Percentiles rank a stretch among this genome's conserved stretches.
These are phyloP conservation scores for Yamadazyma takamatsuzukensis DNA, from an alignment of 805 yeast genomes.

Conservation along the genomic window DNA sequence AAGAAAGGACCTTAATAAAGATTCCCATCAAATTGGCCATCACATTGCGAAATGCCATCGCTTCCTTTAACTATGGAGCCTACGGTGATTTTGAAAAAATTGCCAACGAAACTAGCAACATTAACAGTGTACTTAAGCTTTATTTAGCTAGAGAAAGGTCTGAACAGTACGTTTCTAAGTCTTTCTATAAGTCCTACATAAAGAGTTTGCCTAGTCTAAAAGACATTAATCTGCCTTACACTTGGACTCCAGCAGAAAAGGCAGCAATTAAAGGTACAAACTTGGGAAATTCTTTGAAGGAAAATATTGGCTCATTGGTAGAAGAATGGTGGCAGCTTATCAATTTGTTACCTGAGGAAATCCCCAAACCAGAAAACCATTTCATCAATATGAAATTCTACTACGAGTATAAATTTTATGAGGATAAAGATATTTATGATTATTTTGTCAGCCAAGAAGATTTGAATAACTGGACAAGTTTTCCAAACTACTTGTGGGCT, in stretches of 20 bases:
- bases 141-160: slow-evolving; percentile 30
- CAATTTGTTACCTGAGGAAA: slow-evolving; percentile 25
- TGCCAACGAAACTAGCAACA: slow-evolving; percentile 14
- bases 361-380: slow-evolving; percentile 30
- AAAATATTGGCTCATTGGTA: slow-evolving; percentile 41
- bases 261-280: slow-evolving; percentile 64
- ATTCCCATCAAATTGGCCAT: slow-evolving; percentile 18
- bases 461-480: slow-evolving; percentile 54
- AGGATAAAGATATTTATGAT: slow-evolving; percentile 31
- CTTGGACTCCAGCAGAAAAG: slow-evolving; percentile 57
- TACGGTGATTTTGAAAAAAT: slow-evolving; percentile 8
- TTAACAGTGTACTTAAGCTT: slow-evolving; percentile 32
- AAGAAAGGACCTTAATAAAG: slow-evolving; percentile 12
- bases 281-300: slow-evolving; percentile 50
- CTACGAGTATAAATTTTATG: slow-evolving; percentile 39
- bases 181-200: slow-evolving; percentile 27
- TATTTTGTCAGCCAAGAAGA: slow-evolving; percentile 19
- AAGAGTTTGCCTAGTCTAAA: slow-evolving; percentile 31
- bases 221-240: slow-evolving; percentile 57
- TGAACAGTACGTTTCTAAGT: slow-evolving; percentile 8
- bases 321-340: slow-evolving; percentile 59
- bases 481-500: slow-evolving; percentile 75
- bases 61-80: slow-evolving; percentile 14
- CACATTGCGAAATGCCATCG: slow-evolving; percentile 22
- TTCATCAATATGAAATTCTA: slow-evolving; percentile 40